Evolutionary conservation across 768 basidiomycete species (phyloP).

Genomic region (Lactifluus subvellereus): DNA sequence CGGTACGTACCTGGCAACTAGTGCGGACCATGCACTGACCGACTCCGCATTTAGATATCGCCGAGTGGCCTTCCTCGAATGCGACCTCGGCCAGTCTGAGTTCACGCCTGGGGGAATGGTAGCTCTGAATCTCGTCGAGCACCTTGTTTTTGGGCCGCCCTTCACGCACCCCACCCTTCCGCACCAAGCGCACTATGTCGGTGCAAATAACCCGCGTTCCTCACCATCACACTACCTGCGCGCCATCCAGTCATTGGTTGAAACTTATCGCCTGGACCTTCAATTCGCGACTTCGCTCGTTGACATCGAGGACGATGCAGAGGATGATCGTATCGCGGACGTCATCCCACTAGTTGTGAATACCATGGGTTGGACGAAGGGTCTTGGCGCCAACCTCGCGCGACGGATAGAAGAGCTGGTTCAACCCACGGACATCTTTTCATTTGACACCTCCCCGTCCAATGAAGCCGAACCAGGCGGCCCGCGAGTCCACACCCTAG

Average conservation of each 20-base stretch:
- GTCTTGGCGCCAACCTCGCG: conserved; percentile 79
- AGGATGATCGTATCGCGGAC: conserved; percentile 43
- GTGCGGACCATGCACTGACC: neutral
- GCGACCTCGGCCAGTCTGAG: conserved; percentile 91
- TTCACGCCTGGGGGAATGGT: conserved; percentile 86
- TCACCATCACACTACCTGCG: conserved; percentile 73
- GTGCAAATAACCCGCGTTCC: conserved; percentile 68
- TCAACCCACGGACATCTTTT: conserved; percentile 56
- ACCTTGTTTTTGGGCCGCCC: conserved; percentile 73
- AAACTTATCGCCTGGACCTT: conserved; percentile 64
- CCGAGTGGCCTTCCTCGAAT: conserved; percentile 87
- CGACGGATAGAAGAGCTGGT: conserved; percentile 60
- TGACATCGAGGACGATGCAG: conserved; percentile 27
- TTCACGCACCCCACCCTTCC: conserved; percentile 80
- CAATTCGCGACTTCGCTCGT: conserved; percentile 38
- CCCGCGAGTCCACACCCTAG: conserved; percentile 39
- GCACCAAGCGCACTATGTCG: conserved; percentile 72
- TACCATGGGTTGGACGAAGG: conserved; percentile 96
- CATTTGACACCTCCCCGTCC: conserved; percentile 31
- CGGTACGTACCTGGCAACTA: conserved; percentile 37
- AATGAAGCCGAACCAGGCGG: neutral
- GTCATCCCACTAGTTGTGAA: conserved; percentile 83
- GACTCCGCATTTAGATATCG: conserved; percentile 46
- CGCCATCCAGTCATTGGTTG: conserved; percentile 58
- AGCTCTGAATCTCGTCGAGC: conserved; percentile 64